Base-by-base conservation (phyloP, 2,329 filamentous ascomycete species). In the Fusarium albidum region DNA sequence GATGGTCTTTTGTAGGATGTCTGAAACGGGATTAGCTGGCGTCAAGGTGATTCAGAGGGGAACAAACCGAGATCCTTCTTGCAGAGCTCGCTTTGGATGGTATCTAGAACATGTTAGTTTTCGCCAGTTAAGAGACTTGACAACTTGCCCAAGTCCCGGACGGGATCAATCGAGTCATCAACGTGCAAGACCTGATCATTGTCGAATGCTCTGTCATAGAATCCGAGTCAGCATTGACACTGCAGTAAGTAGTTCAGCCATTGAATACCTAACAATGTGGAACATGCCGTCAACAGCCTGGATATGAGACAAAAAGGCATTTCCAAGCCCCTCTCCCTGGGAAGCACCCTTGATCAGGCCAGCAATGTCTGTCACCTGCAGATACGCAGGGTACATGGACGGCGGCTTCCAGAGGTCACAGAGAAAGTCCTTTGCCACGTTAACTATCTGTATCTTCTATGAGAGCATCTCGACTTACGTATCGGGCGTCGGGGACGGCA, bases 201-300 rank as follows among this genome's bases (percentile, higher is more conserved):
- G 35, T 78, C 76, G 48, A 78, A 78, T 5, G 76, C 76, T 59
- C 73, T 71, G 25, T 67, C 6, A 6, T 26, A 5, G 6, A 13
- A 5, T 29, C 15, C 5, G 4, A n/a, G 15, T 67, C 10, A 63
- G 47, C n/a, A 8, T 8, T 17, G 11, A 8, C 29, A 21, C 15
- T 27, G 43, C 38, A n/a, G n/a, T n/a, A n/a, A n/a, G n/a, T n/a
- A 40, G 26, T 48, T 18, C 1, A 28, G 31, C 4, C 6, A 32
- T 13, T 17, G 27, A 18, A 2, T 67, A 74, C 71, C 75, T 70
- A 32, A 78, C 76, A 61, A 78, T 72, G 54, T 78, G 76, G 61
- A 71, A 78, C 67, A 78, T 77, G 59, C 76, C 76, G 33, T 78
- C 76, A 3, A 78, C 76, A 1, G 76, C 76, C 51, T 78, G 76